Base-by-base conservation (phyloP, 176 grass and related monocot species). In the Secale cereale region DNA sequence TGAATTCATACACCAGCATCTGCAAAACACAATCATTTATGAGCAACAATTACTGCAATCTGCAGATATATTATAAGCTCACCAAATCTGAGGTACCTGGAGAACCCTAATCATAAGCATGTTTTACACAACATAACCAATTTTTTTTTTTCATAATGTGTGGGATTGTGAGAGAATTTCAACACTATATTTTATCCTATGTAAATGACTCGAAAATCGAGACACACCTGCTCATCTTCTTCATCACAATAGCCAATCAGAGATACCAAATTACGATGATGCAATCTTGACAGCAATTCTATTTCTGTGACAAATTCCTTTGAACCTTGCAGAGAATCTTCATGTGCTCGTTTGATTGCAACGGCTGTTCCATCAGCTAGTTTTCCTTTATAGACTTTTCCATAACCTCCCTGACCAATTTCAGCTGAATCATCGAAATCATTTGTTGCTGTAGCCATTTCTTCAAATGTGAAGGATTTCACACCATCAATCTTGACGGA, bases 1-100 rank as follows among this genome's bases (percentile, higher is more conserved):
- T 98, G 78, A 92, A 98, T 60, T 98, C 93, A 84, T 98, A 98
- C 66, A 98, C 96, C 74, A 98, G 65, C 96, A 98, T 98, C 96
- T 98, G 87, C 46, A 50, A 89, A 83, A 91, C 46, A 89, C 17
- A 65, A 67, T 50, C 75, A 61, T 76, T 5, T 79, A 62, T 91
- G 36, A 91, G 76, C 9, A 81, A 20, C 39, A 70, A 10, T 20
- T 82, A 68, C 46, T 82, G 54, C 19, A 52, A 28, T 68, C 45
- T 82, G 63, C 29, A 76, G 28, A 62, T 30, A 65, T 81, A 69
- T 29, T 71, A 64, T 22, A 29, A 64, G 59, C 59, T 78, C 27
- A 35, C 4, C 28, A 90, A 57, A 35, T 83, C 32, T 64, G 26
- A 61, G n/a, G 67, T 48, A 7, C 59, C 48, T 48, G 70, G 36